Conservation (phyloP, 2,329 filamentous ascomycete species). For the Claviceps purpurea region DNA sequence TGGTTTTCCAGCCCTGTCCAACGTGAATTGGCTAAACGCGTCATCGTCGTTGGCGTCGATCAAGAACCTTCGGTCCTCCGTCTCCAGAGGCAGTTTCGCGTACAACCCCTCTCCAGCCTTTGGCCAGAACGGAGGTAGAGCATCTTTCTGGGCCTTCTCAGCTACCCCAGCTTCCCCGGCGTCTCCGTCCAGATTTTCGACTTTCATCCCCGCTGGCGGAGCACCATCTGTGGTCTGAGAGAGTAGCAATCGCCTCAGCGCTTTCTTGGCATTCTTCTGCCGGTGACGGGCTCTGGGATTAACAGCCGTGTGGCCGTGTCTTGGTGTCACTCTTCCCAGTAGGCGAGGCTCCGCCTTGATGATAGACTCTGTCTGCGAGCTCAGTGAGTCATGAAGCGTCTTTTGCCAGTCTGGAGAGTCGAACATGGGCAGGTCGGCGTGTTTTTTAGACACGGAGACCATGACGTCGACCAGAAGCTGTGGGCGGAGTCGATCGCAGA, state of each 20-base stretch:
- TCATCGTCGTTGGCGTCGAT: constrained; percentile 28
- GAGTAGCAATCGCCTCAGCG: constrained; percentile 17
- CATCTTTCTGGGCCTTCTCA: constrained; percentile 10
- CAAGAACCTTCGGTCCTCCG: constrained; percentile 22
- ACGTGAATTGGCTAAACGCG: constrained; percentile 30
- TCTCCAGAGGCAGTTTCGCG: constrained; percentile 23
- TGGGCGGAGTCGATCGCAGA: constrained; percentile 27
- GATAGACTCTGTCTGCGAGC: neutral
- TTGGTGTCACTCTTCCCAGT: constrained; percentile 10
- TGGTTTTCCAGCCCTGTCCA: constrained; percentile 24
- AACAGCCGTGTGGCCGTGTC: constrained; percentile 17
- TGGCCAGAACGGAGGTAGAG: constrained; percentile 27
- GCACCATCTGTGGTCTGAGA: constrained; percentile 15
- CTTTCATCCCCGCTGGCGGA: constrained; percentile 12
- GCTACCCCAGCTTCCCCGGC: neutral
- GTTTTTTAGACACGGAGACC: constrained; percentile 27
- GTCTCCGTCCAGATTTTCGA: neutral
- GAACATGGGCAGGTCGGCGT: constrained; percentile 30
- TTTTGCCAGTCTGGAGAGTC: constrained; percentile 26
- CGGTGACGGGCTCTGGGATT: constrained; percentile 17
- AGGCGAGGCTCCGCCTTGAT: constrained; percentile 4
- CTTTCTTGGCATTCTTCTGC: constrained; percentile 20
- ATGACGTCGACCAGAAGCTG: constrained; percentile 28
- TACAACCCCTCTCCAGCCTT: constrained; percentile 27
- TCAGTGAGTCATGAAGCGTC: constrained; percentile 3